Base-by-base conservation (phyloP, 352 stramenopile genomes). In the Phytophthora syringae region DNA sequence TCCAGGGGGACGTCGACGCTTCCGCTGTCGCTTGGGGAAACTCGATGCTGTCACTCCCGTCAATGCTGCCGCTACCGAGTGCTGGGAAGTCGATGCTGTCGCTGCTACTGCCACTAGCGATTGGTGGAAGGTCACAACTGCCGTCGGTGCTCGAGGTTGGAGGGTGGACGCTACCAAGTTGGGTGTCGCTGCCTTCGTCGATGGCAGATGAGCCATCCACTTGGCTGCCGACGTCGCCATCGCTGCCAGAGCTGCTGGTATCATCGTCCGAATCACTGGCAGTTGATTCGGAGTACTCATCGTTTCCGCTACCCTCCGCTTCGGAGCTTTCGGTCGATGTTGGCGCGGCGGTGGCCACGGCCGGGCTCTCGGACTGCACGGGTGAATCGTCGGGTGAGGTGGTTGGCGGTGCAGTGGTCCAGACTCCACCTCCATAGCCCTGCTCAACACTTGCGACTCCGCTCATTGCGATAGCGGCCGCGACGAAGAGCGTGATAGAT, bases 391-490 rank as follows among this genome's bases (percentile, higher is more conserved):
- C 36, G 3, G 45, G 12, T 12, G 30, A 16, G 1, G 20, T 28
- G 22, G 43, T 63, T 25, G 48, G 27, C 28, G 30, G 30, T 36
- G 30, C 47, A 11, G 52, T 52, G 21, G 60, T 63, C 52, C 36
- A 59, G 21, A 69, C 22, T 1, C 52, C 52, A 37, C 60, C 59
- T 50, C 59, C 59, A 32, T 51, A 67, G 49, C 60, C 52, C 34
- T 69, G 52, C 24, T 69, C 52, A 34, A 54, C 5, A 13, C 37
- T 52, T 27, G 54, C 45, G 25, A 54, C 60, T 12, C 44, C 45
- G 28, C 59, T 64, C 28, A 28, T 30, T 6, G 48, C 28, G 24
- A 43, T 13, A 28, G 1, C 52, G 40, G 27, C 37, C 37, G 24
- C 37, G 7, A 24, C 45, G 34, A 64, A 3, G 11, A 64, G 44